phyloP scores from a whole-genome alignment of 2,329 filamentous ascomycete genomes.

The Penicillium sp. region DNA sequence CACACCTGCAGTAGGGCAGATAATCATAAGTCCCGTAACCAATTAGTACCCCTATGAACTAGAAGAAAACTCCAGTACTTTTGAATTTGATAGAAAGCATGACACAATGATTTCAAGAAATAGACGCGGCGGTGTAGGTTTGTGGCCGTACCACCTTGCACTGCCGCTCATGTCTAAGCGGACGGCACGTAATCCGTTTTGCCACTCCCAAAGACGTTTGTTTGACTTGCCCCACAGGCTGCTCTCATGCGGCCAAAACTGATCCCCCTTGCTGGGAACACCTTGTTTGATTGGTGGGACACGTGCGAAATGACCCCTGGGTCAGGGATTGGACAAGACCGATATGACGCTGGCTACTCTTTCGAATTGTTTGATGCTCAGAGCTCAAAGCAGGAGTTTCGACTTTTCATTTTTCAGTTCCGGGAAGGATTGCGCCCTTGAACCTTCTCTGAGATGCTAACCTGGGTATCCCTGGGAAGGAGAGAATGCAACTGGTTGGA shows the following conservation, averaged over 20 bases:
- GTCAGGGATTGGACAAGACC: not conserved
- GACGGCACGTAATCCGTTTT: not conserved
- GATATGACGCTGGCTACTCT: not conserved
- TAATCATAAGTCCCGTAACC: not conserved
- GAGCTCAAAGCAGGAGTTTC: not conserved
- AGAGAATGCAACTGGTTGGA: too few species aligned
- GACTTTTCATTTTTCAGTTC: not conserved
- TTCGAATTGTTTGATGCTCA: not conserved
- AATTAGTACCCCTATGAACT: too few species aligned
- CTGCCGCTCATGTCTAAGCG: not conserved
- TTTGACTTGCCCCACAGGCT: not conserved
- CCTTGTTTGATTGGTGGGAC: not conserved
- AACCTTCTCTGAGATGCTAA: not conserved
- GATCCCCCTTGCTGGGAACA: not conserved
- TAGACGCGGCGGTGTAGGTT: not conserved
- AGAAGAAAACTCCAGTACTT: too few species aligned
- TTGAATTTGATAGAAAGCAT: too few species aligned
- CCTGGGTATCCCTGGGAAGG: not conserved
- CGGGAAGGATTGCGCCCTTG: not conserved
- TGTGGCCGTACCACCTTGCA: not conserved
- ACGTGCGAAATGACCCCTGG: not conserved
- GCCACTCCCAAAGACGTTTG: not conserved
- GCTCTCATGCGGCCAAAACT: not conserved
- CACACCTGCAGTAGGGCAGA: not conserved
- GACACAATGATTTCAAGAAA: not conserved